A percentile compares a stretch with the other conserved stretches of the same genome.
These are phyloP conservation scores for Agrostemma githago DNA, from an alignment of 148 eudicot species.

Conservation along the genomic window DNA sequence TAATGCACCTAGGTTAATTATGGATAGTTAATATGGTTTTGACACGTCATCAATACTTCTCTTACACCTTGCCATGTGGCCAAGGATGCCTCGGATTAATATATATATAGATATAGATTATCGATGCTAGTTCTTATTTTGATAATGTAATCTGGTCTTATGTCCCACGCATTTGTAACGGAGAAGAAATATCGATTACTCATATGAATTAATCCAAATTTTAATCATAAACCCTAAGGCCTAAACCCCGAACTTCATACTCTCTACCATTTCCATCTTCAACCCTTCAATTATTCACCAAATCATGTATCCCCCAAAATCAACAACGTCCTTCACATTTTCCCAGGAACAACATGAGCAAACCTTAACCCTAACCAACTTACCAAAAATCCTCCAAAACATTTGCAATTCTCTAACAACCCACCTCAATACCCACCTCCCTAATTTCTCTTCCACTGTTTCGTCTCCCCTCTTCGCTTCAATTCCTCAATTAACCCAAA, in stretches of 20 bases:
- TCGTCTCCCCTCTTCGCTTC: conserved; percentile 28
- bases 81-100: no score
- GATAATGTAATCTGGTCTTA: no score
- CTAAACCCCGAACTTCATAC: background rate
- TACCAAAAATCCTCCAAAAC: conserved; percentile 28
- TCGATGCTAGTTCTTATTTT: no score
- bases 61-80: no score
- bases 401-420: conserved; percentile 25
- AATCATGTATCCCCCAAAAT: background rate
- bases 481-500: conserved; percentile 20
- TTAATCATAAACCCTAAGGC: background rate
- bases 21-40: no score
- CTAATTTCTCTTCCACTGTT: conserved; percentile 28
- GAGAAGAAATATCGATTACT: no score
- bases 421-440: conserved; percentile 32
- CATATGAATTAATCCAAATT: no score
- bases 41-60: no score
- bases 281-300: background rate
- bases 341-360: conserved; percentile 17
- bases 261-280: background rate
- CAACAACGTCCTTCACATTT: background rate
- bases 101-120: no score
- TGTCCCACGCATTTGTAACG: no score
- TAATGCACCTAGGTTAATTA: no score
- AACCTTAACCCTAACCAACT: conserved; percentile 40